Evolutionary conservation across 225 moss, liverwort and hornwort genomes (phyloP).

Genomic region (Lunularia cruciata): DNA sequence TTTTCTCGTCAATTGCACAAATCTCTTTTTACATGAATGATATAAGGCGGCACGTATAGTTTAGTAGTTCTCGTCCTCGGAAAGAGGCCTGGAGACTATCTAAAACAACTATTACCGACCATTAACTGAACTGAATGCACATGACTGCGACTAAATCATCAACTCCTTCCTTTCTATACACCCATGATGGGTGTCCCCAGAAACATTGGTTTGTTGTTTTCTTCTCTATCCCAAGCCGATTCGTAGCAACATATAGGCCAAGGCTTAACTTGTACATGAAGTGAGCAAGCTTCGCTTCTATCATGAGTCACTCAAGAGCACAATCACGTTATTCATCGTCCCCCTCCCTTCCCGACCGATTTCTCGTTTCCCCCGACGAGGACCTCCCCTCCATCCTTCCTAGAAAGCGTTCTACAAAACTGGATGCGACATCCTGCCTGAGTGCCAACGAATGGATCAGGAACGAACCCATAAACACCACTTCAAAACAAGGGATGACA

Average conservation of each 20-base stretch:
- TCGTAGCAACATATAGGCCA: background rate
- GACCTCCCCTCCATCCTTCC: conserved; percentile 5
- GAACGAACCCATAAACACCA: conserved; percentile 26
- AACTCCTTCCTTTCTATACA: conserved; percentile 15
- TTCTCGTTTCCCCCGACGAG: conserved; percentile 20
- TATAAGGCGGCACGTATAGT: conserved; percentile 10
- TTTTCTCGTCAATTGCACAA: conserved; percentile 19
- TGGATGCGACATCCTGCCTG: conserved; percentile 30
- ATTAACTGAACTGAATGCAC: conserved; percentile 7
- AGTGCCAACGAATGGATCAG: conserved; percentile 24
- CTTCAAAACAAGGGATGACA: conserved; percentile 27
- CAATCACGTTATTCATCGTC: conserved; percentile 17
- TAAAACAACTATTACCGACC: background rate
- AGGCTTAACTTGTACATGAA: conserved; percentile 17
- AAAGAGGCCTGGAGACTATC: background rate
- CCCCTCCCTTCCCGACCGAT: background rate
- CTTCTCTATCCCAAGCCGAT: conserved; percentile 15
- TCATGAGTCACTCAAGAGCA: background rate
- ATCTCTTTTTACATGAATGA: conserved; percentile 24
- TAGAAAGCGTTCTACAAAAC: conserved; percentile 23
- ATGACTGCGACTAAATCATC: conserved; percentile 17
- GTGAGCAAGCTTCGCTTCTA: background rate
- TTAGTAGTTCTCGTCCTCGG: conserved; percentile 2
- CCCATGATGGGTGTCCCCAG: conserved; percentile 16
- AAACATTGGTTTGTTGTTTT: background rate